These are phyloP conservation scores for Magnusiomyces tetraspermus DNA, from an alignment of 1,139 yeast genomes.

Conservation along the genomic window DNA sequence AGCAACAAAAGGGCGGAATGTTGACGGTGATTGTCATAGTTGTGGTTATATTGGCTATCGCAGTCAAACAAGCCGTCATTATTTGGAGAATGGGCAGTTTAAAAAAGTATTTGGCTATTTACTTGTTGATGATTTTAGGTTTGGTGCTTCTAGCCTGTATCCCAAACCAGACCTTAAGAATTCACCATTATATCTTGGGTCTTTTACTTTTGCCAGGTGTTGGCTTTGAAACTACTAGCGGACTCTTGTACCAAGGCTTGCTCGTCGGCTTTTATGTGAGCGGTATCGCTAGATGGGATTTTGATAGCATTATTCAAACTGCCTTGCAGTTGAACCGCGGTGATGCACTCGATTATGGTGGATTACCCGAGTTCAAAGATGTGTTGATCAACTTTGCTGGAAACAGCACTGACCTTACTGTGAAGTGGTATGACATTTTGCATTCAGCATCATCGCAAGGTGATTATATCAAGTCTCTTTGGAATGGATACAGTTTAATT, in stretches of 20 bases:
- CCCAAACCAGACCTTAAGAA: conserved; percentile 65
- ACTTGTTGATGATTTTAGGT: conserved; percentile 40
- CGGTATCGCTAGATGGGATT: conserved; percentile 90
- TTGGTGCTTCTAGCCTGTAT: conserved; percentile 42
- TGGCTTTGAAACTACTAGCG: conserved; percentile 49
- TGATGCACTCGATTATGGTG: conserved; percentile 53
- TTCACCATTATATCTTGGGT: conserved; percentile 86
- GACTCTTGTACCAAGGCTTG: conserved; percentile 72
- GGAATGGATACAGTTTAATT: conserved; percentile 50
- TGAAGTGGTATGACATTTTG: conserved; percentile 9
- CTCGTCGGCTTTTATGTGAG: conserved; percentile 70
- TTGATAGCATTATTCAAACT: conserved; percentile 82
- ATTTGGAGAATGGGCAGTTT: conserved; percentile 78
- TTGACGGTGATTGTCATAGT: conserved; percentile 48
- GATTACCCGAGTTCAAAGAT: conserved; percentile 42
- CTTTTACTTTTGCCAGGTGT: conserved; percentile 78
- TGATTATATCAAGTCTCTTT: conserved; percentile 10
- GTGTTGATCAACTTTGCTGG: conserved; percentile 23
- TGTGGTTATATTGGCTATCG: conserved; percentile 42
- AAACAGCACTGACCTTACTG: conserved; percentile 2
- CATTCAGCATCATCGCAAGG: background rate
- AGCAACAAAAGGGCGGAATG: conserved; percentile 68
- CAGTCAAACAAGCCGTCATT: conserved; percentile 62
- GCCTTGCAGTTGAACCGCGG: conserved; percentile 55
- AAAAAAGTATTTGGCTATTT: conserved; percentile 45